These are phyloP conservation scores for Backusella westeae DNA, from an alignment of 192 early-diverging fungal genomes.

Conservation along the genomic window DNA sequence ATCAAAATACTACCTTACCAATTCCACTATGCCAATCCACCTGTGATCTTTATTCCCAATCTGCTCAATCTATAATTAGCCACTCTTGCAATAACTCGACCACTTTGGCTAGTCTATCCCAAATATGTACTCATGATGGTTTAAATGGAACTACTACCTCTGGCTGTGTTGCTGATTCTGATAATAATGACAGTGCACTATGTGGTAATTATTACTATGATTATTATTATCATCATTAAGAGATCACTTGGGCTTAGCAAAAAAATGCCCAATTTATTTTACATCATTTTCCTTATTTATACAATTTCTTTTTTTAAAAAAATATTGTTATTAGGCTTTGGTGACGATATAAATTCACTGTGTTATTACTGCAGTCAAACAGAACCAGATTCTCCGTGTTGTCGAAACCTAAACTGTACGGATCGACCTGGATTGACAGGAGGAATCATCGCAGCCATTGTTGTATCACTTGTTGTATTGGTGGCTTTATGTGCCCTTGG, in stretches of 20 bases:
- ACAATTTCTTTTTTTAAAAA: not conserved
- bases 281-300: not conserved
- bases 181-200: not conserved
- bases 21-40: slow-evolving; percentile 16
- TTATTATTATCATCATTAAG: not conserved
- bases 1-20: slow-evolving; percentile 12
- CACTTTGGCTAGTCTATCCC: slow-evolving; percentile 5
- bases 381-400: slow-evolving; percentile 4
- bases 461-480: not conserved
- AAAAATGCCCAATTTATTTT: not conserved
- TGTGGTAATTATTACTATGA: not conserved
- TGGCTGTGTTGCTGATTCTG: not conserved
- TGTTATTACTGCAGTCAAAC: slow-evolving; percentile 18
- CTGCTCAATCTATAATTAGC: slow-evolving; percentile 3
- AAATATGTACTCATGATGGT: slow-evolving; percentile 4
- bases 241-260: not conserved
- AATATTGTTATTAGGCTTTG: slow-evolving; percentile 11
- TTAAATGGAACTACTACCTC: not conserved
- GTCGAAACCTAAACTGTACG: slow-evolving; percentile 9
- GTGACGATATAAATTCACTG: slow-evolving; percentile 18
- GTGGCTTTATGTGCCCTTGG: not conserved
- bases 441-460: slow-evolving; percentile 1
- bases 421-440: not conserved
- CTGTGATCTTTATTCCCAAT: not conserved
- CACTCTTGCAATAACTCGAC: slow-evolving; percentile 2